Evolutionary conservation across 2,329 filamentous ascomycete species (phyloP).

Genomic region (Akanthomyces uredinophilus): DNA sequence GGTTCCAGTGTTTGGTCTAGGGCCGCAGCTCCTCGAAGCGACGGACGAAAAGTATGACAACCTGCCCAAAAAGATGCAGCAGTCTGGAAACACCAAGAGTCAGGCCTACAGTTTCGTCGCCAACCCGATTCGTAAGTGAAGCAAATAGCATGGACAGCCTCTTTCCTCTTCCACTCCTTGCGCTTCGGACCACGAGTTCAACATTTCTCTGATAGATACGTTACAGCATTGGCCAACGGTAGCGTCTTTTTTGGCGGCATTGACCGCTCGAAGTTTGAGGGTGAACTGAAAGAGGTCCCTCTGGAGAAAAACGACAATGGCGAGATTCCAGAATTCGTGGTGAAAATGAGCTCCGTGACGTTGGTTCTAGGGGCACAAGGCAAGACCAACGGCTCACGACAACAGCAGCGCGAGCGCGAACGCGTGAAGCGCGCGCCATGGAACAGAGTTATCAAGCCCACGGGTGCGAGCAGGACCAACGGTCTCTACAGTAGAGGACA

Average conservation of each 20-base stretch:
- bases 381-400: not conserved
- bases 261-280: constrained; percentile 7
- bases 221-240: not conserved
- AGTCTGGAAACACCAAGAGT: not conserved
- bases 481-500: too few relatives aligned
- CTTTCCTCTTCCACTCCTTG: not conserved
- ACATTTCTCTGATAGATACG: not conserved
- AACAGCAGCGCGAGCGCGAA: not conserved
- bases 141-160: not conserved
- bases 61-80: not conserved
- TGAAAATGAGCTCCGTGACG: not conserved
- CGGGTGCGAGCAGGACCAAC: too few relatives aligned
- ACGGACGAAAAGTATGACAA: not conserved
- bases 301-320: not conserved
- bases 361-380: not conserved
- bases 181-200: too few relatives aligned
- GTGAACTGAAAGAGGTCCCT: not conserved
- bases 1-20: not conserved
- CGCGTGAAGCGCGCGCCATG: too few relatives aligned
- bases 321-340: not conserved
- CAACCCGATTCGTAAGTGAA: constrained; percentile 7
- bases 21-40: not conserved
- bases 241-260: constrained; percentile 7
- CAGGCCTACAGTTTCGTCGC: not conserved
- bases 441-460: too few relatives aligned